Evolutionary conservation across 179 eudicot genomes (phyloP).

Genomic region (Silene coronaria): DNA sequence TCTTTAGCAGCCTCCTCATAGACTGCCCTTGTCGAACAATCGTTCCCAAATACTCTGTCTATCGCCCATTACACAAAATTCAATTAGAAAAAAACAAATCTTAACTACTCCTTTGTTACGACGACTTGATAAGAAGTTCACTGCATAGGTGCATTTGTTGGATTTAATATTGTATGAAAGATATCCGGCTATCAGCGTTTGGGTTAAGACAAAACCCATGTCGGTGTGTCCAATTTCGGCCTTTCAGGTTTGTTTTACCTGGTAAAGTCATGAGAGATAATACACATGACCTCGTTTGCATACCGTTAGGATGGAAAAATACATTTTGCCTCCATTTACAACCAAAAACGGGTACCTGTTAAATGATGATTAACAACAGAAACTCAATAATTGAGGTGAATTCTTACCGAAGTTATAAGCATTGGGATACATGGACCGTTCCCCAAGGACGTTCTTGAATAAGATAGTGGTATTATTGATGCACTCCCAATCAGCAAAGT

Average conservation of each 20-base stretch:
- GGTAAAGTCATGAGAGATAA: too few species aligned
- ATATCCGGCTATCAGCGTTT: too few species aligned
- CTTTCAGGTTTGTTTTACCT: too few species aligned
- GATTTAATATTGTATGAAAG: too few species aligned
- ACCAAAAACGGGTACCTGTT: not conserved
- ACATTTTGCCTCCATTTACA: not conserved
- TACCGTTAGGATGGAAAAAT: not conserved
- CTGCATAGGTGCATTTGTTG: too few species aligned
- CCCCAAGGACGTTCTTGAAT: slow-evolving; percentile 50
- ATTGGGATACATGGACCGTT: slow-evolving; percentile 55
- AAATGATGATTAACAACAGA: not conserved
- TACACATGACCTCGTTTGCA: not conserved
- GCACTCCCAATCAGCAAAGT: slow-evolving; percentile 70
- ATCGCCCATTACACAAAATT: slow-evolving; percentile 17
- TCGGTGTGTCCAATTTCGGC: too few species aligned
- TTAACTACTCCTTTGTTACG: not conserved
- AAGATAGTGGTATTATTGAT: slow-evolving; percentile 52
- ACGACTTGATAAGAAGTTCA: not conserved
- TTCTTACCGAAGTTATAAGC: slow-evolving; percentile 69
- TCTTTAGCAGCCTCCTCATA: slow-evolving; percentile 64
- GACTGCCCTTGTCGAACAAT: slow-evolving; percentile 46
- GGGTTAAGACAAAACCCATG: too few species aligned
- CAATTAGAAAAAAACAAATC: not conserved
- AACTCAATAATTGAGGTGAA: not conserved
- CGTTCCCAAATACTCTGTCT: slow-evolving; percentile 60